Conservation (phyloP, 2,329 filamentous ascomycete species). For the Exophiala bonariae region DNA sequence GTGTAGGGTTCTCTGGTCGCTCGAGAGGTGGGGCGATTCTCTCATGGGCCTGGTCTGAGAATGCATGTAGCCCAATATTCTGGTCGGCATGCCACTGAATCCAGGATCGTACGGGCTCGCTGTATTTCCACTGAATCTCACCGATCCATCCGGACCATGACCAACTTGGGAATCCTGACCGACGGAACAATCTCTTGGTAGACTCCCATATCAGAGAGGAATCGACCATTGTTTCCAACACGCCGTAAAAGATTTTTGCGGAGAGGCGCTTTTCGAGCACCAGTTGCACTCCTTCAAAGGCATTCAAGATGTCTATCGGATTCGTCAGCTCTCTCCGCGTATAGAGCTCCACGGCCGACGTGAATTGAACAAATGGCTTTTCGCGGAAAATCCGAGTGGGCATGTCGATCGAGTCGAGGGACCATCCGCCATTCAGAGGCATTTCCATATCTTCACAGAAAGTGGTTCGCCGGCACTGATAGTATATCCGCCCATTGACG, state of each 20-base stretch:
- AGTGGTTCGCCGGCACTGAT: conserved; percentile 28
- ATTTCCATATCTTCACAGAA: conserved; percentile 30
- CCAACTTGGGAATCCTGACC: conserved; percentile 26
- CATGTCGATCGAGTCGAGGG: conserved; percentile 29
- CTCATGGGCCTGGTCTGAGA: conserved; percentile 21
- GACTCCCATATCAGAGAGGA: conserved; percentile 29
- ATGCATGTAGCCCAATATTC: conserved; percentile 15
- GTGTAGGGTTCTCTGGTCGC: conserved; percentile 10
- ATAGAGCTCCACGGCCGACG: conserved; percentile 29
- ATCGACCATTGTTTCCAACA: conserved; percentile 27
- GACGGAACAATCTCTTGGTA: conserved; percentile 23
- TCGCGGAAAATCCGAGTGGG: conserved; percentile 28
- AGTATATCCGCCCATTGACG: conserved; percentile 30
- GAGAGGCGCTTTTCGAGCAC: conserved; percentile 27
- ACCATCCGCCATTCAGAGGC: conserved; percentile 26
- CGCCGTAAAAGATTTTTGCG: conserved; percentile 24
- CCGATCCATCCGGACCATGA: conserved; percentile 30
- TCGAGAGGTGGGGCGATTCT: conserved; percentile 23
- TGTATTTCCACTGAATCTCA: conserved; percentile 30
- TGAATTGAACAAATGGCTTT: conserved; percentile 29
- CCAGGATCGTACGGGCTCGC: conserved; percentile 25
- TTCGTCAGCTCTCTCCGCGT: conserved; percentile 29
- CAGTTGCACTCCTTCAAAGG: conserved; percentile 27
- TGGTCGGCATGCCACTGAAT: conserved; percentile 27
- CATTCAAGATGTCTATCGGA: conserved; percentile 25